Percentiles rank a stretch among this genome's conserved stretches.
Evolutionary conservation across 1,139 yeast genomes (phyloP).

Genomic region (Debaryomyces sp.): DNA sequence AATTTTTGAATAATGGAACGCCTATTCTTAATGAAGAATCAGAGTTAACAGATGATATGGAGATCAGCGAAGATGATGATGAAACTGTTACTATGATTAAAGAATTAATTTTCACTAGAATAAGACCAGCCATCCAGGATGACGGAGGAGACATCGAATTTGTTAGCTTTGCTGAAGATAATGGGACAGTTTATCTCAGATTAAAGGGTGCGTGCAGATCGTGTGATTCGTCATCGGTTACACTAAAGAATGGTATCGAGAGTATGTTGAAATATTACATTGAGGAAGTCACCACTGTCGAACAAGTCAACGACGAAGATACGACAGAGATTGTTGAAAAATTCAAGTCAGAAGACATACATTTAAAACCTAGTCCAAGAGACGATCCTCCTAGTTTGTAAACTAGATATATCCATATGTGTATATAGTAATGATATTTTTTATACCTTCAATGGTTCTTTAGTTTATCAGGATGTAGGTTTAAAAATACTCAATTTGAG

Average conservation of each 20-base stretch:
- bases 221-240: constrained; percentile 75
- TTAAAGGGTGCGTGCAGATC: constrained; percentile 81
- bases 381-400: constrained; percentile 50
- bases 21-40: constrained; percentile 49
- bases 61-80: constrained; percentile 60
- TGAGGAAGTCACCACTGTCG: constrained; percentile 73
- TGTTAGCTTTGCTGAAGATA: constrained; percentile 60
- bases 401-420: constrained; percentile 10
- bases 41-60: constrained; percentile 37
- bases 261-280: constrained; percentile 80
- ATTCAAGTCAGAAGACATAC: constrained; percentile 6
- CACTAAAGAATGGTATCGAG: constrained; percentile 79
- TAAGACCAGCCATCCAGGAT: constrained; percentile 90
- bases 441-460: background rate
- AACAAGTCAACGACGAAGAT: constrained; percentile 51
- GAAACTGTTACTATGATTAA: constrained; percentile 89
- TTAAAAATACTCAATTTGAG: background rate
- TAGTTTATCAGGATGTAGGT: background rate
- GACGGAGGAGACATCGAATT: constrained; percentile 86
- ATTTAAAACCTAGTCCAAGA: constrained; percentile 33
- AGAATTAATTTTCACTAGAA: constrained; percentile 89
- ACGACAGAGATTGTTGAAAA: constrained; percentile 13
- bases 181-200: constrained; percentile 67
- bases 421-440: constrained; percentile 2
- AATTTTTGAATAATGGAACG: constrained; percentile 77